Conservation (phyloP, 495 filamentous ascomycete species). For the Entonaema liquescens region DNA sequence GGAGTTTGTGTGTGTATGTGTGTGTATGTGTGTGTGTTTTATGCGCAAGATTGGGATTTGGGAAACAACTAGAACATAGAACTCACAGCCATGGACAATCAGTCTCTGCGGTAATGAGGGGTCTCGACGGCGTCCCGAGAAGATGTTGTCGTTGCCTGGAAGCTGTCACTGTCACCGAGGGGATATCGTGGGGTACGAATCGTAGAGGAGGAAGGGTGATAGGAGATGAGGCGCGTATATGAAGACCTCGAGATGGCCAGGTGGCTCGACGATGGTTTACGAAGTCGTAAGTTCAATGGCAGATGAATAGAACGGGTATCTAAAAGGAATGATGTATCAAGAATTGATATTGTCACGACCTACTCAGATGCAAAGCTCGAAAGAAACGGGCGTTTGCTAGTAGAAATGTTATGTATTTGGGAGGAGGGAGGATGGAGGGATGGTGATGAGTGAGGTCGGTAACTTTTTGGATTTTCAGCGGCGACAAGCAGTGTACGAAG, state of each 20-base stretch:
- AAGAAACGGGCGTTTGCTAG: constrained; percentile 11
- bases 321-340: constrained; percentile 24
- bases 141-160: background rate
- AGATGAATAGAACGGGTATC: constrained; percentile 35
- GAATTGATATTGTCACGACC: constrained; percentile 22
- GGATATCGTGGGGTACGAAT: constrained; percentile 1
- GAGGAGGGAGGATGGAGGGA: no score
- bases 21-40: background rate
- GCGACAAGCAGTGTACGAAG: constrained; percentile 28
- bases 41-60: background rate
- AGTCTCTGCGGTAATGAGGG: constrained; percentile 6
- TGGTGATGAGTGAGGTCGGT: constrained; percentile 13
- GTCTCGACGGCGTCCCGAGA: background rate
- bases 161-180: no score
- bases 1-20: background rate
- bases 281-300: constrained; percentile 8
- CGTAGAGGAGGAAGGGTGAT: constrained; percentile 3
- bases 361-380: background rate
- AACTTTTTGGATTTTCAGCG: constrained; percentile 34
- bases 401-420: constrained; percentile 10
- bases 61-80: background rate
- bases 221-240: constrained; percentile 22
- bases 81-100: constrained; percentile 36
- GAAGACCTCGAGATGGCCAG: constrained; percentile 19
- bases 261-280: constrained; percentile 24